A percentile compares a stretch with the other conserved stretches of the same genome.
Evolutionary conservation across 495 filamentous ascomycete species (phyloP).

Genomic region (Hyaloscypha finlandica): DNA sequence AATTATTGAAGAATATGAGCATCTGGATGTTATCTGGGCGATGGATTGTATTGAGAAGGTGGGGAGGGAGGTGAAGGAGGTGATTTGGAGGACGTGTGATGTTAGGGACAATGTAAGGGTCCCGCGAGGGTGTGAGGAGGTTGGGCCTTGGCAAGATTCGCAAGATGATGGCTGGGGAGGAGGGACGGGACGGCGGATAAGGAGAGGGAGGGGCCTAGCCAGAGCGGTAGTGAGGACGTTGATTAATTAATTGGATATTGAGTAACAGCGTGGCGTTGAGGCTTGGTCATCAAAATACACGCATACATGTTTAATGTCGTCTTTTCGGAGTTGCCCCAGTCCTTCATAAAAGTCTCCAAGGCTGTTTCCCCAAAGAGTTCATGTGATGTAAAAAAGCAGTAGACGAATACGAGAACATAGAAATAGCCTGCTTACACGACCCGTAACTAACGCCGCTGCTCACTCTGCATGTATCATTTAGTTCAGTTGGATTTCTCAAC

Average conservation of each 20-base stretch:
- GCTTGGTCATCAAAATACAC: conserved; percentile 62
- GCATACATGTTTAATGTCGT: conserved; percentile 37
- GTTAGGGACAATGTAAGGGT: conserved; percentile 59
- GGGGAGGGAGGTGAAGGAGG: conserved; percentile 76
- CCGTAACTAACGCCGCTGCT: too few species aligned
- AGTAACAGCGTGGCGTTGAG: conserved; percentile 67
- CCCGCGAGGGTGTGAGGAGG: conserved; percentile 63
- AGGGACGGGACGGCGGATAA: not conserved
- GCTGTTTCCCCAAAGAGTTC: too few species aligned
- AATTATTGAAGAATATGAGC: conserved; percentile 88
- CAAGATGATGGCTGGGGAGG: not conserved
- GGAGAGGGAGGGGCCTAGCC: not conserved
- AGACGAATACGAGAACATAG: too few species aligned
- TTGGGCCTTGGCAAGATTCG: conserved; percentile 23
- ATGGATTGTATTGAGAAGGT: conserved; percentile 87
- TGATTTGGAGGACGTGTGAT: conserved; percentile 73
- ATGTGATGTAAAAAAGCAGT: too few species aligned
- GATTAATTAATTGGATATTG: conserved; percentile 43
- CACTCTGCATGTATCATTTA: too few species aligned
- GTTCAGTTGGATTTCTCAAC: too few species aligned
- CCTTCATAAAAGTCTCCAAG: too few species aligned
- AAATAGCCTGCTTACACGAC: too few species aligned
- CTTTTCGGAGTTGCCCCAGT: too few species aligned
- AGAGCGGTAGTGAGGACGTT: too few species aligned
- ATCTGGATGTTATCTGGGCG: conserved; percentile 95